Conservation (phyloP, 169 alveolate genomes). For the Theileria luwenshuni region DNA sequence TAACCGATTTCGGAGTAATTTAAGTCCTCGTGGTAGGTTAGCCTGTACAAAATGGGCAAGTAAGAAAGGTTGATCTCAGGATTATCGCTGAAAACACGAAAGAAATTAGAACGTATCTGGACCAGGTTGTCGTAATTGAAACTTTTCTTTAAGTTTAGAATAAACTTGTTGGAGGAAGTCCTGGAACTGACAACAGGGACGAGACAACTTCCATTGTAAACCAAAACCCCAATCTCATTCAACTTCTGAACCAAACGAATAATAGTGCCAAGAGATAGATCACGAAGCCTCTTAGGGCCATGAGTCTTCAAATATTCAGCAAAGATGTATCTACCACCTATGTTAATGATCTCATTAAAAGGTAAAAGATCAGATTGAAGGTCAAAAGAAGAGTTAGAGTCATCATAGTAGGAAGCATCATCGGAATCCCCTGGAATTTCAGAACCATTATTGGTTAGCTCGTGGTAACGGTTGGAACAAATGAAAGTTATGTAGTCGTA, state of each 20-base stretch:
- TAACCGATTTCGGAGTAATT: conserved; percentile 68
- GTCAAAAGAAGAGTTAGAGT: too few relatives aligned
- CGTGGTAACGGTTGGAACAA: conserved; percentile 8
- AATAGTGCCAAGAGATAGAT: conserved; percentile 68
- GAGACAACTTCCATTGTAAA: conserved; percentile 64
- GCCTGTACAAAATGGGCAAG: conserved; percentile 68
- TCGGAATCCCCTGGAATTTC: too few relatives aligned
- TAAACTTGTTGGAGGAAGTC: conserved; percentile 35
- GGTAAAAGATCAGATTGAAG: too few relatives aligned
- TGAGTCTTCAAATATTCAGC: conserved; percentile 69
- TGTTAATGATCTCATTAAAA: conserved; percentile 21
- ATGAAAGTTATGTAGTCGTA: conserved; percentile 21
- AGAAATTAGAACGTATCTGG: background rate
- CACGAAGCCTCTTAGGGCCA: conserved; percentile 70
- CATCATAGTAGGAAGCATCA: background rate
- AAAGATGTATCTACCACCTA: conserved; percentile 73
- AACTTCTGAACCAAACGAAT: conserved; percentile 71
- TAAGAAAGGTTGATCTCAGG: conserved; percentile 34
- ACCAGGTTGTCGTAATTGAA: background rate
- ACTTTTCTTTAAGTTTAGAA: background rate
- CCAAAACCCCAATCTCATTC: conserved; percentile 63
- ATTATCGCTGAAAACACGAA: background rate
- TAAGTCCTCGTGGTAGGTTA: conserved; percentile 55
- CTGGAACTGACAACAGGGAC: conserved; percentile 70
- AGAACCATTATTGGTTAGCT: too few relatives aligned